Evolutionary conservation across 495 filamentous ascomycete genomes (phyloP).

Genomic region (Neurospora sp.): DNA sequence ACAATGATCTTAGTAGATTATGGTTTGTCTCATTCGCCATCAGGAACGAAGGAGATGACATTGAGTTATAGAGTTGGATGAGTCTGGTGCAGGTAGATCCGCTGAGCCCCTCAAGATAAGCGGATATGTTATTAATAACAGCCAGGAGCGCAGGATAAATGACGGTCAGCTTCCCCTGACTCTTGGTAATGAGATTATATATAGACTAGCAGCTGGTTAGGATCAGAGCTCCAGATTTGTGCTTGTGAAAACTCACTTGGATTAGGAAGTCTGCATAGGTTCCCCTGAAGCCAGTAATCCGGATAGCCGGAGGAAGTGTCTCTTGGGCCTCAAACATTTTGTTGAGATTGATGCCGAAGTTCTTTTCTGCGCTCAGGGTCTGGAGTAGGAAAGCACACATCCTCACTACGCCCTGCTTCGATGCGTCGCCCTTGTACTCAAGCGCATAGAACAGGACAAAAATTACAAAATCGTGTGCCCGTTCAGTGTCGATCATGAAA

Average conservation of each 20-base stretch:
- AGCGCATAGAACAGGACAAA: conserved; percentile 87
- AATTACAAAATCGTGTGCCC: conserved; percentile 86
- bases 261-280: conserved; percentile 92
- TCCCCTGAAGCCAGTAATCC: conserved; percentile 74
- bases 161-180: conserved; percentile 81
- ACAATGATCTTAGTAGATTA: conserved; percentile 62
- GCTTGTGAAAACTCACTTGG: conserved; percentile 50
- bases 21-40: conserved; percentile 93
- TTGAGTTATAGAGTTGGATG: conserved; percentile 80
- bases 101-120: conserved; percentile 69
- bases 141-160: conserved; percentile 90
- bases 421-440: conserved; percentile 72
- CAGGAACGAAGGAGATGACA: conserved; percentile 93
- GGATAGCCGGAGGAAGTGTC: conserved; percentile 68
- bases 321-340: conserved; percentile 84
- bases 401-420: conserved; percentile 83
- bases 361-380: conserved; percentile 86
- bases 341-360: conserved; percentile 84
- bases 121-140: conserved; percentile 84
- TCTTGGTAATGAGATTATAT: conserved; percentile 81
- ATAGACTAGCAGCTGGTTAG: conserved; percentile 60
- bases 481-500: conserved; percentile 93
- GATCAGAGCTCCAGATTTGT: neutral
- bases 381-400: conserved; percentile 97
- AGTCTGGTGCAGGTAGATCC: conserved; percentile 69